phyloP scores from a whole-genome alignment of 2,329 filamentous ascomycete genomes.

The Spiromastix sp. region DNA sequence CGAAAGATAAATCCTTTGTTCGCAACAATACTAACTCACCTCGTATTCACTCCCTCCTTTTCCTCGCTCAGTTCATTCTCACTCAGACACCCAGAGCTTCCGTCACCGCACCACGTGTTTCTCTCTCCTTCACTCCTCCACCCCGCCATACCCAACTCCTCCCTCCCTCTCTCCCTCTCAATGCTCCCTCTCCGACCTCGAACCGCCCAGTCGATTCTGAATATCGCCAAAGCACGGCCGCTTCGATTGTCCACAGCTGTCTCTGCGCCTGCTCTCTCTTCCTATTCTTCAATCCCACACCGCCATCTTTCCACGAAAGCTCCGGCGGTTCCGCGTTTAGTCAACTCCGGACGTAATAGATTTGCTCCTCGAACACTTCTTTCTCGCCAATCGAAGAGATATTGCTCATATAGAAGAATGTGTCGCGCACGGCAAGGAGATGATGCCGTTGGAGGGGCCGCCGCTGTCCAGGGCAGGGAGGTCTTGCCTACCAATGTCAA shows the following conservation, averaged over 20 bases:
- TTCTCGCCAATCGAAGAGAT: conserved; percentile 34
- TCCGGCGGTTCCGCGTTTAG: not conserved
- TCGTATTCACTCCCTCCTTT: no score
- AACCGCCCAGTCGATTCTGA: conserved; percentile 4
- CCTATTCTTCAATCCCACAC: no score
- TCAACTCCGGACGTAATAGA: not conserved
- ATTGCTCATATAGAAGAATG: conserved; percentile 66
- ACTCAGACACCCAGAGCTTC: no score
- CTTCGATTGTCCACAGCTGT: not conserved
- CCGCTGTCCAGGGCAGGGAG: conserved; percentile 59
- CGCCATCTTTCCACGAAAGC: not conserved
- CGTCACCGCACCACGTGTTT: no score
- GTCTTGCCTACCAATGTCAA: conserved; percentile 86
- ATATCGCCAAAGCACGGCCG: not conserved
- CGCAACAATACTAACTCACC: no score
- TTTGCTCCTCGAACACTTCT: conserved; percentile 11
- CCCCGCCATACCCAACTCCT: conserved; percentile 12
- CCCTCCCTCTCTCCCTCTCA: conserved; percentile 6
- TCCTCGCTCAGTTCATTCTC: no score
- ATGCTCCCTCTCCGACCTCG: conserved; percentile 11
- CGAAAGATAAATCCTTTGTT: no score
- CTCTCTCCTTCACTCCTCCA: conserved; percentile 11
- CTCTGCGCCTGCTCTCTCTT: conserved; percentile 6
- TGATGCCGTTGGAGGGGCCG: conserved; percentile 40
- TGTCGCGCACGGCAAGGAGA: conserved; percentile 53